phyloP scores from a whole-genome alignment of 2,329 filamentous ascomycete species.

The Fusarium mexicanum region DNA sequence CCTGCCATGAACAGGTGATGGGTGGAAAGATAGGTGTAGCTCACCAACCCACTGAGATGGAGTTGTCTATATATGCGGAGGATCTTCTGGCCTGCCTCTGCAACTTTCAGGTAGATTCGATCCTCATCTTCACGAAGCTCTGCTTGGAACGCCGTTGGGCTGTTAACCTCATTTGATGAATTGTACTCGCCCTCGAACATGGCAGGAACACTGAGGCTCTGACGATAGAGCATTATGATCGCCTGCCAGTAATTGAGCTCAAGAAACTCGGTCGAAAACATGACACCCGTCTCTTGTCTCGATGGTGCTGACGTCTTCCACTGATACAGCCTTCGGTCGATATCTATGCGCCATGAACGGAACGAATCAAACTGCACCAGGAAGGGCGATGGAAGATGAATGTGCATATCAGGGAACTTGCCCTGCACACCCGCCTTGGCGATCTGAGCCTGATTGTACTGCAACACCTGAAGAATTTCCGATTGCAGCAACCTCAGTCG shows the following conservation, averaged over 20 bases:
- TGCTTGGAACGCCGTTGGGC: slow-evolving; percentile 67
- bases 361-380: slow-evolving; percentile 86
- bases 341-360: slow-evolving; percentile 86
- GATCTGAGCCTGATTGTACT: slow-evolving; percentile 88
- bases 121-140: slow-evolving; percentile 86
- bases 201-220: slow-evolving; percentile 86
- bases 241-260: slow-evolving; percentile 98
- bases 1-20: slow-evolving; percentile 98
- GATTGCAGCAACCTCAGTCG: slow-evolving; percentile 88
- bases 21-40: slow-evolving; percentile 94
- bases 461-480: slow-evolving; percentile 92
- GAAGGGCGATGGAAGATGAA: slow-evolving; percentile 84
- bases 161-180: slow-evolving; percentile 71
- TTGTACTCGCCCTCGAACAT: slow-evolving; percentile 83
- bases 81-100: slow-evolving; percentile 93
- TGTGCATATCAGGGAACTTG: slow-evolving; percentile 78
- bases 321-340: slow-evolving; percentile 82
- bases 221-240: slow-evolving; percentile 93
- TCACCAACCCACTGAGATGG: slow-evolving; percentile 87
- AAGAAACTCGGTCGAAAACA: slow-evolving; percentile 88
- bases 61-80: slow-evolving; percentile 89
- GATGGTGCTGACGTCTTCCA: slow-evolving; percentile 89
- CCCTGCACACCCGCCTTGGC: slow-evolving; percentile 74
- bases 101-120: slow-evolving; percentile 91
- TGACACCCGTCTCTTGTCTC: slow-evolving; percentile 82